Percentiles rank a stretch among this genome's conserved stretches.
phyloP scores from a whole-genome alignment of 768 basidiomycete genomes.

The Boletus subparvulus region DNA sequence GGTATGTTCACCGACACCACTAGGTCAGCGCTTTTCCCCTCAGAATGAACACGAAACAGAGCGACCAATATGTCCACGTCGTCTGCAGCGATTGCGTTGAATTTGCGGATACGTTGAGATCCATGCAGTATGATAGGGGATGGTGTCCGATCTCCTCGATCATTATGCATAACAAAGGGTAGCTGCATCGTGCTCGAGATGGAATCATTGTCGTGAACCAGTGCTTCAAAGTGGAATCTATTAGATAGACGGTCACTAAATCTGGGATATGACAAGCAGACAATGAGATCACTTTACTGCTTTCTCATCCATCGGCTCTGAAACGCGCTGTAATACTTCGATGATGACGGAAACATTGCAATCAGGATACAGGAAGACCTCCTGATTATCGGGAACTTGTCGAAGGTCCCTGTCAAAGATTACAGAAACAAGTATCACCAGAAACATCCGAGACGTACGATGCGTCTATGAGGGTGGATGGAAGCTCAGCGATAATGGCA shows the following conservation, averaged over 20 bases:
- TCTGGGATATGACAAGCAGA: constrained; percentile 3
- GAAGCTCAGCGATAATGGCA: constrained; percentile 66
- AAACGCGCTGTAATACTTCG: constrained; percentile 79
- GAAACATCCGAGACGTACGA: constrained; percentile 58
- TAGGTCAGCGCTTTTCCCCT: constrained; percentile 66
- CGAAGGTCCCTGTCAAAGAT: constrained; percentile 52
- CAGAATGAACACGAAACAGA: constrained; percentile 67
- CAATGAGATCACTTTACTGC: constrained; percentile 61
- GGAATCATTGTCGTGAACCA: constrained; percentile 91
- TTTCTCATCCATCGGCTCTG: constrained; percentile 49
- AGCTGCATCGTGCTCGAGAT: constrained; percentile 44
- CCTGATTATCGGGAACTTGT: constrained; percentile 93
- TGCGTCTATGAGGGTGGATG: constrained; percentile 67
- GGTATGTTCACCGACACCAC: constrained; percentile 87
- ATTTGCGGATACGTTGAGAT: constrained; percentile 73
- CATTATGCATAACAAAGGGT: constrained; percentile 41
- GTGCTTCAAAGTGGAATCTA: constrained; percentile 88
- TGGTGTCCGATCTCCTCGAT: constrained; percentile 51
- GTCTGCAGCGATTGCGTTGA: constrained; percentile 60
- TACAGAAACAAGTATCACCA: not conserved
- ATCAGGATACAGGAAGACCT: constrained; percentile 78
- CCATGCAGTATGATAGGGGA: constrained; percentile 65
- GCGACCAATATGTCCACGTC: constrained; percentile 76
- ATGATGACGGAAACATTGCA: constrained; percentile 75
- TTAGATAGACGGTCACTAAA: constrained; percentile 2